These are phyloP conservation scores for Pichia gijzeniarum DNA, from an alignment of 805 yeast species.

Conservation along the genomic window DNA sequence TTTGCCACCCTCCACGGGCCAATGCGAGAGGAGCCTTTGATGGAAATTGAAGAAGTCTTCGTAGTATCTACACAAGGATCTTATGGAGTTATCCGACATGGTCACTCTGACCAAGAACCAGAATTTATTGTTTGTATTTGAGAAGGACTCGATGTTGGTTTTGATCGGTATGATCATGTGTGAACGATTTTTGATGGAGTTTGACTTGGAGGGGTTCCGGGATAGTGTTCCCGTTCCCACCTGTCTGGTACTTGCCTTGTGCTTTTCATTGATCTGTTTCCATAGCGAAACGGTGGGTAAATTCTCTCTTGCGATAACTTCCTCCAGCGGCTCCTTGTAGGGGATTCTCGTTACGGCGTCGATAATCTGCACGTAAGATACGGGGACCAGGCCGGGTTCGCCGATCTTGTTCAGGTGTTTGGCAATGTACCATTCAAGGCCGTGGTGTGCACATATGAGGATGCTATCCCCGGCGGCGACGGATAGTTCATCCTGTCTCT, in stretches of 20 bases:
- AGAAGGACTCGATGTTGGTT: conserved; percentile 74
- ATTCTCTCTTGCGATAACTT: conserved; percentile 49
- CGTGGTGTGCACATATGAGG: conserved; percentile 93
- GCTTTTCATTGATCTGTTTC: conserved; percentile 85
- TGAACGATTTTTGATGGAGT: conserved; percentile 3
- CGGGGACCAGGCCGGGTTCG: conserved; percentile 96
- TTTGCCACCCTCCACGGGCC: conserved; percentile 91
- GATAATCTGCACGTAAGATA: conserved; percentile 77
- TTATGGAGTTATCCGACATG: conserved; percentile 57
- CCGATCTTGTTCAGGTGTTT: conserved; percentile 93
- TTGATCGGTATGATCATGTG: conserved; percentile 38
- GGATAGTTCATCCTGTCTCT: conserved; percentile 75
- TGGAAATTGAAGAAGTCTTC: conserved; percentile 96
- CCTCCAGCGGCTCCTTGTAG: conserved; percentile 44
- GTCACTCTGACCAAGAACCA: conserved; percentile 75
- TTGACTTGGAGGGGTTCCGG: conserved; percentile 14
- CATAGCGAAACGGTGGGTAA: conserved; percentile 94
- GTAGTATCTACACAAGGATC: conserved; percentile 80
- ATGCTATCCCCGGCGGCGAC: conserved; percentile 82
- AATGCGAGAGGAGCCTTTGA: conserved; percentile 69
- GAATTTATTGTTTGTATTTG: conserved; percentile 77
- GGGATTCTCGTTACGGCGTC: conserved; percentile 64
- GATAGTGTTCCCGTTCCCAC: conserved; percentile 21
- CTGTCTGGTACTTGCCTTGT: conserved; percentile 72
- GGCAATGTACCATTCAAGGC: conserved; percentile 96